phyloP scores from a whole-genome alignment of 345 rosid species.

The Psidium friedrichsthalianum region DNA sequence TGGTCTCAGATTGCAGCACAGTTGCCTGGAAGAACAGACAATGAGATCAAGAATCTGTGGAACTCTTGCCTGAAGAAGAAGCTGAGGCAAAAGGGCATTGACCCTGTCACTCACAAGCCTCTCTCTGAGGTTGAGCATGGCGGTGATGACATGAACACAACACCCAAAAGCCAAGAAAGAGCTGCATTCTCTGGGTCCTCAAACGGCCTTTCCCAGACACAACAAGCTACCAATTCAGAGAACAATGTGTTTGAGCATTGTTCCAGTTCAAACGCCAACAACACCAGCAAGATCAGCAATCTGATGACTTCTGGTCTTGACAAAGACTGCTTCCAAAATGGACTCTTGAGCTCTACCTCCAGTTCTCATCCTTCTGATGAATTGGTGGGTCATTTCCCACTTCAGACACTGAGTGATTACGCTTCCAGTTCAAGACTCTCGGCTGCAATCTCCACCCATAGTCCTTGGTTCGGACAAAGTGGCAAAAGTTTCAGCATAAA shows the following conservation, averaged over 20 bases:
- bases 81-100: conserved; percentile 56
- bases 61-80: conserved; percentile 70
- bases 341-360: not conserved
- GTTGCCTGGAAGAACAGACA: conserved; percentile 60
- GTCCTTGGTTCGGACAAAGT: not conserved
- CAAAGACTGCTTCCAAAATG: not conserved
- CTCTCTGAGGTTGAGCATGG: conserved; percentile 43
- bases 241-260: not conserved
- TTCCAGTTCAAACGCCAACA: not conserved
- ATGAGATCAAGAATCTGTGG: conserved; percentile 70
- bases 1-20: conserved; percentile 75
- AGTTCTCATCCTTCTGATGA: not conserved
- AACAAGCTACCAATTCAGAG: not conserved
- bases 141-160: conserved; percentile 6
- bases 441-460: not conserved
- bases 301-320: not conserved
- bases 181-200: not conserved
- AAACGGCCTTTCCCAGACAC: not conserved
- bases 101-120: conserved; percentile 61
- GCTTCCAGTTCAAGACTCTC: not conserved
- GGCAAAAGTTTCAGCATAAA: not conserved
- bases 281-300: not conserved
- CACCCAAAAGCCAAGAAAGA: not conserved
- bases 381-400: conserved; percentile 1
- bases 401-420: not conserved